Evolutionary conservation across 1,139 yeast genomes (phyloP).

Genomic region (Yamadazyma mexicana): DNA sequence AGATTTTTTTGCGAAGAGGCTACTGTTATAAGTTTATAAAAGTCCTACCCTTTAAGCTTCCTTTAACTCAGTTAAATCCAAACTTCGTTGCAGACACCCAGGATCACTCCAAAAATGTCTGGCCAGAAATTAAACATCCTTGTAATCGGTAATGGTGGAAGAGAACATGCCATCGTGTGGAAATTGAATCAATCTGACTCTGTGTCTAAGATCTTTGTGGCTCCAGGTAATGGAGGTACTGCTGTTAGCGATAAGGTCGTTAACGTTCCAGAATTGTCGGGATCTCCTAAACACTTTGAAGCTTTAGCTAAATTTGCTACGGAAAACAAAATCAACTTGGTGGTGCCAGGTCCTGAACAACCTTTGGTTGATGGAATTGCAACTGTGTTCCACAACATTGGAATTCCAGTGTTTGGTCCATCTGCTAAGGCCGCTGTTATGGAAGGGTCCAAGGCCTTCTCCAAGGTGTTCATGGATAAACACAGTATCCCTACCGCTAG

Average conservation of each 20-base stretch:
- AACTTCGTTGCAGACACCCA: not conserved
- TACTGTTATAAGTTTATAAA: not conserved
- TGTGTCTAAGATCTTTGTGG: constrained; percentile 77
- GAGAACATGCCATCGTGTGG: constrained; percentile 98
- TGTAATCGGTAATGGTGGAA: constrained; percentile 96
- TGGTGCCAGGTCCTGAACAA: constrained; percentile 98
- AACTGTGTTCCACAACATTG: constrained; percentile 66
- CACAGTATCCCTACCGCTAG: constrained; percentile 94
- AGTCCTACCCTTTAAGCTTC: not conserved
- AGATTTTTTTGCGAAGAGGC: constrained; percentile 4
- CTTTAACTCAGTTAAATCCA: not conserved
- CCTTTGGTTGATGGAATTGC: constrained; percentile 94
- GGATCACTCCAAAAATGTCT: constrained; percentile 11
- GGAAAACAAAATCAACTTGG: constrained; percentile 68
- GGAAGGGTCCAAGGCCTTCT: constrained; percentile 97
- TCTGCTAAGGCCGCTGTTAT: constrained; percentile 83
- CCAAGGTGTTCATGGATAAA: constrained; percentile 90
- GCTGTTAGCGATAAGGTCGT: constrained; percentile 57
- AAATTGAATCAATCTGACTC: constrained; percentile 75
- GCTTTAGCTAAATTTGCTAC: constrained; percentile 67
- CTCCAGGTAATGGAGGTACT: constrained; percentile 98
- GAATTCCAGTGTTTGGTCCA: constrained; percentile 97
- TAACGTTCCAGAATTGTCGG: constrained; percentile 68
- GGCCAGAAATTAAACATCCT: constrained; percentile 56
- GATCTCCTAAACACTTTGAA: constrained; percentile 58